phyloP scores from a whole-genome alignment of 257 asterid species.

The Primulina huaijiensis region DNA sequence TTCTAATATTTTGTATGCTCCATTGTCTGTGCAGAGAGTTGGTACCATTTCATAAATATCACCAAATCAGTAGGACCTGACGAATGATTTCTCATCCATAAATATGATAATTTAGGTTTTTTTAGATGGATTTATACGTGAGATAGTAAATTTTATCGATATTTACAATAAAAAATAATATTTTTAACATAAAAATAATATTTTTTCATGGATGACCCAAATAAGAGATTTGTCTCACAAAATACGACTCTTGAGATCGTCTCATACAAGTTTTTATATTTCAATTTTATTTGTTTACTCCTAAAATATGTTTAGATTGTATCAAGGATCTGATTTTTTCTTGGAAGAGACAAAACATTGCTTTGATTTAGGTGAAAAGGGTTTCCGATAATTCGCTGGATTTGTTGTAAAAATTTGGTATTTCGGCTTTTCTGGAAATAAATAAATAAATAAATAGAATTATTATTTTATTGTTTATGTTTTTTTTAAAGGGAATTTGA shows the following conservation, averaged over 20 bases:
- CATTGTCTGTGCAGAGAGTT: background rate
- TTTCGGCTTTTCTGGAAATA: background rate
- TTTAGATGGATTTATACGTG: no score
- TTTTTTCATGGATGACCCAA: no score
- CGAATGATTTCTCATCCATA: background rate
- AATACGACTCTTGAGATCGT: no score
- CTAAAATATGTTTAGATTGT: background rate
- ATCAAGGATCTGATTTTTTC: background rate
- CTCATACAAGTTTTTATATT: no score
- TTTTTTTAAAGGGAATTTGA: background rate
- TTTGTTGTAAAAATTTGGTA: background rate
- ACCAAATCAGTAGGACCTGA: background rate
- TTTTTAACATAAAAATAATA: no score
- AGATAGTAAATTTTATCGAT: no score
- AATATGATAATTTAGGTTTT: no score
- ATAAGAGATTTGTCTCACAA: no score
- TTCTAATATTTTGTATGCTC: conserved; percentile 9
- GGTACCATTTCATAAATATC: background rate
- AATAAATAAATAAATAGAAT: no score
- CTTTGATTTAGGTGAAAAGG: background rate
- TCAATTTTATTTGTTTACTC: no score
- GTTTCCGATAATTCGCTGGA: background rate
- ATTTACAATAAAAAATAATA: no score
- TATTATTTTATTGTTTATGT: no score
- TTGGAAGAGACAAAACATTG: background rate